Conservation (phyloP, 495 filamentous ascomycete genomes). For the Aspergillus sclerotiicarbonarius region DNA sequence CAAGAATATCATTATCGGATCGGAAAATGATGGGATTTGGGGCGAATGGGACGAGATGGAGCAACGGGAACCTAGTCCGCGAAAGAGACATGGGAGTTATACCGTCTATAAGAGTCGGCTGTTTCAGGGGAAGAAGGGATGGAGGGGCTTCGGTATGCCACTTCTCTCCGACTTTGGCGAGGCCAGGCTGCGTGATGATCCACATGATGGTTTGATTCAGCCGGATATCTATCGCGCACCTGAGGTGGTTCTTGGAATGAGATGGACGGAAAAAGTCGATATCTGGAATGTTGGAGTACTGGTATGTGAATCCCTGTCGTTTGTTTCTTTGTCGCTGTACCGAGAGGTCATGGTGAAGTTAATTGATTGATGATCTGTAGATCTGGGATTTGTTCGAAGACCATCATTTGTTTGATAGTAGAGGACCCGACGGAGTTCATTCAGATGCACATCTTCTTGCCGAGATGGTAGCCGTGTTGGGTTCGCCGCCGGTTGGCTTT, state of each 20-base stretch:
- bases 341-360: too few species aligned
- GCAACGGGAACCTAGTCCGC: conserved; percentile 14
- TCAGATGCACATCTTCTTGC: conserved; percentile 28
- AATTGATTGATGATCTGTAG: neutral
- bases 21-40: conserved; percentile 6
- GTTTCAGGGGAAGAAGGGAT: conserved; percentile 13
- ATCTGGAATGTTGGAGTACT: conserved; percentile 43
- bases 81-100: conserved; percentile 12
- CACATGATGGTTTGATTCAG: conserved; percentile 21
- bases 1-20: conserved; percentile 12
- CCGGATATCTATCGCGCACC: conserved; percentile 40
- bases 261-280: conserved; percentile 36
- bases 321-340: too few species aligned
- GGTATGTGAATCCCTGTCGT: conserved; percentile 24
- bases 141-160: conserved; percentile 15
- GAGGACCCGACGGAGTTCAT: neutral
- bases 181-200: conserved; percentile 26
- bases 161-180: conserved; percentile 29
- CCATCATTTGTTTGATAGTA: conserved; percentile 1
- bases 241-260: conserved; percentile 35
- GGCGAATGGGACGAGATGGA: conserved; percentile 3
- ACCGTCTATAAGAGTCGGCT: conserved; percentile 19
- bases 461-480: conserved; percentile 31
- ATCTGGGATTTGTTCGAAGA: conserved; percentile 6
- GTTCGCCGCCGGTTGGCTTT: conserved; percentile 27